phyloP scores from a whole-genome alignment of 345 rosid species.

The Heritiera littoralis region DNA sequence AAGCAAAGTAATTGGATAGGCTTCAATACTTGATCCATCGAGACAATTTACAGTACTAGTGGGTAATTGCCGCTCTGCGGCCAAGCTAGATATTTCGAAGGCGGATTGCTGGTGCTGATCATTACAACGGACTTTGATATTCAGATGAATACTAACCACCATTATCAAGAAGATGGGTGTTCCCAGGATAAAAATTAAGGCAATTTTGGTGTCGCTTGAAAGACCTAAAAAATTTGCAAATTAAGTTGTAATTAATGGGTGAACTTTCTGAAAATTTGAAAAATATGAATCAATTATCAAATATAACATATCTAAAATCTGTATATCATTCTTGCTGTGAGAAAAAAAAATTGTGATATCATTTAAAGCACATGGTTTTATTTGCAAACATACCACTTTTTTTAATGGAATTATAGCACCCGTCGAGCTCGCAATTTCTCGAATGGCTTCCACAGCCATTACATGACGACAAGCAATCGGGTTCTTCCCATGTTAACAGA shows the following conservation, averaged over 20 bases:
- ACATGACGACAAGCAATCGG: constrained; percentile 4
- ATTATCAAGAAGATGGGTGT: constrained; percentile 43
- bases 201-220: constrained; percentile 30
- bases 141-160: constrained; percentile 28
- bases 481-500: constrained; percentile 1
- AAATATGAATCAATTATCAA: too few relatives aligned
- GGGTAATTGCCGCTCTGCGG: background rate
- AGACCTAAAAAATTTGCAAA: background rate
- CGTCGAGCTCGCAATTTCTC: too few relatives aligned
- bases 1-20: constrained; percentile 51
- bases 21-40: constrained; percentile 41
- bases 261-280: background rate
- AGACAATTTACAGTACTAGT: constrained; percentile 28
- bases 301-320: background rate
- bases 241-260: background rate
- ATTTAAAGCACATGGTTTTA: background rate
- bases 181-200: constrained; percentile 45
- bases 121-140: background rate
- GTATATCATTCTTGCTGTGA: background rate
- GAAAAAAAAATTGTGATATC: too few relatives aligned
- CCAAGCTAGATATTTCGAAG: background rate
- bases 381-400: background rate
- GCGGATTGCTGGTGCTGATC: background rate
- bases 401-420: background rate
- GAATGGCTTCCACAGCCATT: background rate